Evolutionary conservation across 2,329 filamentous ascomycete genomes (phyloP).

Genomic region (Pezicula neosporulosa): DNA sequence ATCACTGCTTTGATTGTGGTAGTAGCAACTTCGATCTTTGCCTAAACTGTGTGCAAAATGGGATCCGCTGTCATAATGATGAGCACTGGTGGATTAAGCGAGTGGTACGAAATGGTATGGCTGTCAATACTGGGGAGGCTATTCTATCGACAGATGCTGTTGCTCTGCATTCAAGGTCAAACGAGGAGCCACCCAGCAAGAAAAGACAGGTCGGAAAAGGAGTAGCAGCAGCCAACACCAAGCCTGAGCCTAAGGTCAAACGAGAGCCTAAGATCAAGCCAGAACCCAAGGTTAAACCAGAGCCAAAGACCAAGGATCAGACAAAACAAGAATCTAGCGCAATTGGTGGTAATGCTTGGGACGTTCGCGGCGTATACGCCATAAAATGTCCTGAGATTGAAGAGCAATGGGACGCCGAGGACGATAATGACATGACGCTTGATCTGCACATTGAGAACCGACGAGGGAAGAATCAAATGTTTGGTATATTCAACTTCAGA

Average conservation of each 20-base stretch:
- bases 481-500: conserved; percentile 13
- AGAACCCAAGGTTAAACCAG: neutral
- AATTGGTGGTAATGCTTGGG: neutral
- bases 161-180: neutral
- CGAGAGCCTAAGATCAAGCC: neutral
- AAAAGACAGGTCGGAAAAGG: no score
- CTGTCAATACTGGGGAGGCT: neutral
- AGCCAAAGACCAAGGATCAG: neutral
- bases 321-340: neutral
- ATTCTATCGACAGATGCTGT: neutral
- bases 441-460: conserved; percentile 10
- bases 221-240: neutral
- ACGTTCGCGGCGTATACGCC: conserved; percentile 11
- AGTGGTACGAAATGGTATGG: neutral
- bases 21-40: neutral
- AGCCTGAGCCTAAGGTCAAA: neutral
- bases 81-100: neutral
- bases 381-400: conserved; percentile 10
- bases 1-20: neutral
- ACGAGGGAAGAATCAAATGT: conserved; percentile 11
- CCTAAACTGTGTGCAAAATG: neutral
- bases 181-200: no score
- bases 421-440: conserved; percentile 2
- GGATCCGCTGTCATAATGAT: neutral
- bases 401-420: conserved; percentile 1